Evolutionary conservation across 2,329 filamentous ascomycete genomes (phyloP).

Genomic region (Drechslerella coelobrocha): DNA sequence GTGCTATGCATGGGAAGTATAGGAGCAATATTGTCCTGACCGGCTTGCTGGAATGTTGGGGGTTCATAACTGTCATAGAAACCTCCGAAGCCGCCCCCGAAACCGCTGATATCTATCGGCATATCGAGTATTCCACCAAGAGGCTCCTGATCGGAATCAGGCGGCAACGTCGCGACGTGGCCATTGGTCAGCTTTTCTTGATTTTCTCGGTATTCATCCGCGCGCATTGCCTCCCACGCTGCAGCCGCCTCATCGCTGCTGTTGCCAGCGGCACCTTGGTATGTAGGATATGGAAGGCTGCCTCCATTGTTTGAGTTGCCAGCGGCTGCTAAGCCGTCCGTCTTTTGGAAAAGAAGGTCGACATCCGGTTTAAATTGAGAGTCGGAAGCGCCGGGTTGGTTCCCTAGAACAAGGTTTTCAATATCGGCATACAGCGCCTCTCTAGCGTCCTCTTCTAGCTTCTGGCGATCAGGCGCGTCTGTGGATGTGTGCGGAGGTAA

Average conservation of each 20-base stretch:
- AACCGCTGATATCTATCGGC: conserved; percentile 49
- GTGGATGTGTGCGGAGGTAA: conserved; percentile 28
- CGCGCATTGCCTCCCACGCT: conserved; percentile 46
- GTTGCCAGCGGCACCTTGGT: conserved; percentile 25
- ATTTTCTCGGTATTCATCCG: conserved; percentile 38
- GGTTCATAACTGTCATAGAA: conserved; percentile 20
- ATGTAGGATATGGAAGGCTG: conserved; percentile 29
- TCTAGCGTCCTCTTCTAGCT: conserved; percentile 39
- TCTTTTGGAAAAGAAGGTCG: conserved; percentile 47
- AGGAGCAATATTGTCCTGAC: conserved; percentile 43
- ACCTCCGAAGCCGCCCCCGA: conserved; percentile 51
- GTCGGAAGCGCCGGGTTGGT: conserved; percentile 4
- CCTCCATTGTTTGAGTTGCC: conserved; percentile 13
- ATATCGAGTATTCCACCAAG: conserved; percentile 33
- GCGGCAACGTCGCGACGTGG: conserved; percentile 39
- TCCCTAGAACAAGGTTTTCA: conserved; percentile 29
- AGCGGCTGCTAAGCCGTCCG: neutral
- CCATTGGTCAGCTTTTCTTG: conserved; percentile 35
- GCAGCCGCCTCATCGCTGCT: conserved; percentile 48
- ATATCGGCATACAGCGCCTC: conserved; percentile 47
- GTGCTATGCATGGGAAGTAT: conserved; percentile 50
- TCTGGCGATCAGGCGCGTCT: conserved; percentile 26
- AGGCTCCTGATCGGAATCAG: conserved; percentile 38
- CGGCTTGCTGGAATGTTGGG: conserved; percentile 40
- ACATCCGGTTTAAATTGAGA: conserved; percentile 37